phyloP scores from a whole-genome alignment of 768 basidiomycete species.

The Mrakia blollopis region DNA sequence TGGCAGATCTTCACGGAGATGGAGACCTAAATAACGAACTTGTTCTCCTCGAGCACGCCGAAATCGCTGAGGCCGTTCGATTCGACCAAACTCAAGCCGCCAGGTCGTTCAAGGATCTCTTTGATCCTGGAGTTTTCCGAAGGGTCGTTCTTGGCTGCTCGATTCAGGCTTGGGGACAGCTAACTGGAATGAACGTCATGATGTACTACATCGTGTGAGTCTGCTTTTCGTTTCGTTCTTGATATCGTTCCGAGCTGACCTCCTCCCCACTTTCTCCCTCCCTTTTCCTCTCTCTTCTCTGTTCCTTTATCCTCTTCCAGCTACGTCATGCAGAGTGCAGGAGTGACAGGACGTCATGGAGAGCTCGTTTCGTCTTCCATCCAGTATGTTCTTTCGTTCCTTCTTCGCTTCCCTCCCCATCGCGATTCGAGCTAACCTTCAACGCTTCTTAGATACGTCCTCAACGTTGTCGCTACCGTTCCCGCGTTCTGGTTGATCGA shows the following conservation, averaged over 20 bases:
- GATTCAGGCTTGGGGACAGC: conserved; percentile 76
- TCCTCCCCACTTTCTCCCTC: no score
- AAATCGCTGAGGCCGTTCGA: conserved; percentile 39
- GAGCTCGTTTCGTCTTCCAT: conserved; percentile 72
- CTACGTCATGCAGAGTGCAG: conserved; percentile 72
- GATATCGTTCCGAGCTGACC: no score
- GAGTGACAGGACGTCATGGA: conserved; percentile 65
- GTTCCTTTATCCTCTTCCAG: background rate
- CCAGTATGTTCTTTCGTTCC: background rate
- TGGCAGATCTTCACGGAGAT: conserved; percentile 67
- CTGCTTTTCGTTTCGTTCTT: no score
- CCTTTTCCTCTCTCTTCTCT: conserved; percentile 19
- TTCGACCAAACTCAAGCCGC: conserved; percentile 57
- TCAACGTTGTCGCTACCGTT: conserved; percentile 40
- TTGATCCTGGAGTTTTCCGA: conserved; percentile 62
- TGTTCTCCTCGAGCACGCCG: conserved; percentile 64
- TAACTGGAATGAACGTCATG: conserved; percentile 67
- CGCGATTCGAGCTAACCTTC: background rate
- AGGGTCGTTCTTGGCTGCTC: conserved; percentile 64
- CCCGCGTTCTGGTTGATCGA: conserved; percentile 62
- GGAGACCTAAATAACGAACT: conserved; percentile 59
- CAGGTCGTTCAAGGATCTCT: conserved; percentile 62
- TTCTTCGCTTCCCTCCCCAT: background rate
- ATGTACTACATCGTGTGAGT: no score
- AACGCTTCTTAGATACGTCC: conserved; percentile 42